phyloP scores from a whole-genome alignment of 139 green algal species.

The Chlorella sp. region DNA sequence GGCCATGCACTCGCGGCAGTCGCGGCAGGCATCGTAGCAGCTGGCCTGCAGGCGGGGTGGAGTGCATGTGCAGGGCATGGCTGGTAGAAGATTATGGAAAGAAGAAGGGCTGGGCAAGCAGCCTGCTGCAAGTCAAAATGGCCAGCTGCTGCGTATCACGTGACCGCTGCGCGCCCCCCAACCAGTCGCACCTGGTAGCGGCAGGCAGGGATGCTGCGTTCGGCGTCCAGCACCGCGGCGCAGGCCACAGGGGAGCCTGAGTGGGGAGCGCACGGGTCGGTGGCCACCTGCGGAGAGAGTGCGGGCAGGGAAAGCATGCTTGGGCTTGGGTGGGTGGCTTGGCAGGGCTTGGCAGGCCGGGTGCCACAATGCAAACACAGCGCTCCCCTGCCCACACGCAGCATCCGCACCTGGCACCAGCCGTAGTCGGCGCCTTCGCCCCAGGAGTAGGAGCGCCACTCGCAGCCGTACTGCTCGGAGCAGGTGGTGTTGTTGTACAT shows the following conservation, averaged over 20 bases:
- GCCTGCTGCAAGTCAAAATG: neutral
- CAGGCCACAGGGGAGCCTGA: neutral
- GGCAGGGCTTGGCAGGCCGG: too few species aligned
- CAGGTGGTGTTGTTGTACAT: neutral
- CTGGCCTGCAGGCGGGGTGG: neutral
- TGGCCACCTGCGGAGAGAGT: neutral
- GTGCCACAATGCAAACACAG: too few species aligned
- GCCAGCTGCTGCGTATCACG: too few species aligned
- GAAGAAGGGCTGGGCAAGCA: neutral
- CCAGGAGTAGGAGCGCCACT: neutral
- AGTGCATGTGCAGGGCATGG: neutral
- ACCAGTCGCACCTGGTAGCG: neutral
- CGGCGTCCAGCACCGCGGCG: neutral
- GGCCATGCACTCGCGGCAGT: neutral
- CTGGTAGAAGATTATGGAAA: neutral
- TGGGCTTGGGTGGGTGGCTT: too few species aligned
- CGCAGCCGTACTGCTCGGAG: neutral
- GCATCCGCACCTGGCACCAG: neutral
- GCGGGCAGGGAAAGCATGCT: too few species aligned
- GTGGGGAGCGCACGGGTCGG: neutral
- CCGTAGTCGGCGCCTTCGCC: neutral
- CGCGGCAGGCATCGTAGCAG: slow-evolving; percentile 7
- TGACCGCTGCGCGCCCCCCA: too few species aligned
- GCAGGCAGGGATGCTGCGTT: neutral
- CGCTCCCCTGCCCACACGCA: too few species aligned